phyloP scores from a whole-genome alignment of 1,284 basidiomycete genomes.

The Coniferiporia weirii region DNA sequence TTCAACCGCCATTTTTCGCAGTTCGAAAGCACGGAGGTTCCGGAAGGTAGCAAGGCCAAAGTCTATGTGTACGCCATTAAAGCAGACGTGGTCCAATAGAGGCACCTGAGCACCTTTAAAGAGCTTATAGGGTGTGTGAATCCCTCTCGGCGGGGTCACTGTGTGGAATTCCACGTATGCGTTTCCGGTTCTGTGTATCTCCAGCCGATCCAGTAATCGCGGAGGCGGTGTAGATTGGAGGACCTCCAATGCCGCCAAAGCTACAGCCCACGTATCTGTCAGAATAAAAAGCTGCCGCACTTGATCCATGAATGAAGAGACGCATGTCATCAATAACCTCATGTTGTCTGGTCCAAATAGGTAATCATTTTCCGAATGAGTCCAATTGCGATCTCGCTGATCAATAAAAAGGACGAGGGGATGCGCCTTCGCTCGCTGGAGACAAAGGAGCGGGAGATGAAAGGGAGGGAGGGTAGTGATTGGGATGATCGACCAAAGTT shows the following conservation, averaged over 20 bases:
- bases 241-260: conserved; percentile 43
- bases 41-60: conserved; percentile 29
- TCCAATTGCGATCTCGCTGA: conserved; percentile 15
- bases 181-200: conserved; percentile 48
- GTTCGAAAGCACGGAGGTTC: conserved; percentile 54
- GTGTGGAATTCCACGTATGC: conserved; percentile 40
- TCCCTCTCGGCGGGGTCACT: neutral
- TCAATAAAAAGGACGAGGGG: conserved; percentile 12
- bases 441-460: conserved; percentile 45
- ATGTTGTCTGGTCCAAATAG: conserved; percentile 40
- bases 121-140: conserved; percentile 1
- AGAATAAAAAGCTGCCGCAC: conserved; percentile 53
- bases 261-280: conserved; percentile 46
- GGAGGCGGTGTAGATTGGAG: conserved; percentile 35
- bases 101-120: conserved; percentile 28
- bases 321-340: conserved; percentile 36
- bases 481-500: conserved; percentile 58
- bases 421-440: conserved; percentile 47
- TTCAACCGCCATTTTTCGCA: conserved; percentile 50
- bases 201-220: conserved; percentile 48
- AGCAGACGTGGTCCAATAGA: conserved; percentile 32
- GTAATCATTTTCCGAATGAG: conserved; percentile 18
- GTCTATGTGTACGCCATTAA: conserved; percentile 53
- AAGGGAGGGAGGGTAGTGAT: conserved; percentile 47
- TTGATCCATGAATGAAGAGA: conserved; percentile 44